These are phyloP conservation scores for Phytopythium montanum DNA, from an alignment of 352 stramenopile genomes.

Conservation along the genomic window DNA sequence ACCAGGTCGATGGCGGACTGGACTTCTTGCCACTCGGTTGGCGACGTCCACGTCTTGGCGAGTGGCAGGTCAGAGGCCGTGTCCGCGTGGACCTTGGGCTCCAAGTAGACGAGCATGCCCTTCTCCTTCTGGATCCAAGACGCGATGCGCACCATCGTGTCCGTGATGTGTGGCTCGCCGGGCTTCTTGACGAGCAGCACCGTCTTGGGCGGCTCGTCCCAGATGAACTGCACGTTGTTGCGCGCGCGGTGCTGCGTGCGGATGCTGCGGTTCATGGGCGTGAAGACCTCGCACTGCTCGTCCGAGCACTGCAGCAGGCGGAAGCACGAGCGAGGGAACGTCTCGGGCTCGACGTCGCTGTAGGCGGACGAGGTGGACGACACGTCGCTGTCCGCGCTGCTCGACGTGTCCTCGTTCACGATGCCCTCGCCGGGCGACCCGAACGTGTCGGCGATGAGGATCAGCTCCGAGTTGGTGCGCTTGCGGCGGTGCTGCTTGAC, in stretches of 20 bases:
- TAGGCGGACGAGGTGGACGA: constrained; percentile 38
- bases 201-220: constrained; percentile 75
- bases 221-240: constrained; percentile 90
- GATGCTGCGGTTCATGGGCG: constrained; percentile 82
- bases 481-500: constrained; percentile 51
- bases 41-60: constrained; percentile 62
- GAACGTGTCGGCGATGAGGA: constrained; percentile 77
- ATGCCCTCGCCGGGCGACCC: constrained; percentile 67
- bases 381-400: constrained; percentile 36
- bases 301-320: constrained; percentile 83
- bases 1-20: constrained; percentile 90
- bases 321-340: constrained; percentile 56
- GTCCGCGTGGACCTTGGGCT: constrained; percentile 73
- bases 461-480: constrained; percentile 84
- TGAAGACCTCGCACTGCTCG: constrained; percentile 87
- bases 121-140: constrained; percentile 77
- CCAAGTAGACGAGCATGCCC: constrained; percentile 65
- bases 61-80: constrained; percentile 47
- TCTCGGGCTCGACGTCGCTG: constrained; percentile 31
- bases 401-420: constrained; percentile 63
- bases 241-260: constrained; percentile 78
- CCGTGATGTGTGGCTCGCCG: constrained; percentile 70
- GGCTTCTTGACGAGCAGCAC: constrained; percentile 90
- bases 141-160: constrained; percentile 60
- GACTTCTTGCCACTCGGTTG: constrained; percentile 58